Base-by-base conservation (phyloP, 176 grass and related monocot species). In the Oryza glumipatula region DNA sequence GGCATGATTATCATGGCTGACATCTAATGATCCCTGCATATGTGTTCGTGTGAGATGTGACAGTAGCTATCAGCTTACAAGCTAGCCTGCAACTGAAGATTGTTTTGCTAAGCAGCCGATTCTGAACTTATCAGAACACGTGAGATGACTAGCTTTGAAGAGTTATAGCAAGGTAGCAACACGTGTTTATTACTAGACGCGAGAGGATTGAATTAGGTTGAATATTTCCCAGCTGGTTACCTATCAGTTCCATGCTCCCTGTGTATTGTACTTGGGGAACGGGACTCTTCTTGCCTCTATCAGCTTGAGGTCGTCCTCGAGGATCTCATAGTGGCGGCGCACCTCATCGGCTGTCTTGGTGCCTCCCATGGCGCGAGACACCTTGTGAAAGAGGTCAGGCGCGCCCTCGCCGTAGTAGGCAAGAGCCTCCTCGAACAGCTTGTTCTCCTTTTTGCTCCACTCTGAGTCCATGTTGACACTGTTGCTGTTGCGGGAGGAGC, bases 361-460 rank as follows among this genome's bases (percentile, higher is more conserved):
- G 13, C 93, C 89, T 14, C 91, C 91, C 75, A 98, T 86, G 73
- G 89, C 89, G 2, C 88, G 89, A 9, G 96, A 90, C 44, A 98
- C 91, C 79, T 98, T 95, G 65, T 87, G 85, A 93, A 93, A 98
- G 67, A 89, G 93, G 70, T 98, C 93, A 9, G 93, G 93, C 4
- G 96, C 95, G 73, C 75, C 96, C 74, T 95, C 86, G 46, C 88
- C 83, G 5, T 92, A 92, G 71, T 77, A 83, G 3, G 96, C 93
- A 33, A 98, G 86, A 11, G 83, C 93, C 85, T 93, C 82, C 83
- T 98, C 96, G 26, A 98, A 98, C 75, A 87, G 85, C 87, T 98
- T 98, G 83, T 98, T 92, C 80, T 98, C 90, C 83, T 70, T 88
- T 1, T 32, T 6, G 44, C 91, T 95, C 96, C 96, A 98, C n/a